A percentile compares a stretch with the other conserved stretches of the same genome.
These are phyloP conservation scores for Hypholoma fasciculare DNA, from an alignment of 768 basidiomycete species.

Conservation along the genomic window DNA sequence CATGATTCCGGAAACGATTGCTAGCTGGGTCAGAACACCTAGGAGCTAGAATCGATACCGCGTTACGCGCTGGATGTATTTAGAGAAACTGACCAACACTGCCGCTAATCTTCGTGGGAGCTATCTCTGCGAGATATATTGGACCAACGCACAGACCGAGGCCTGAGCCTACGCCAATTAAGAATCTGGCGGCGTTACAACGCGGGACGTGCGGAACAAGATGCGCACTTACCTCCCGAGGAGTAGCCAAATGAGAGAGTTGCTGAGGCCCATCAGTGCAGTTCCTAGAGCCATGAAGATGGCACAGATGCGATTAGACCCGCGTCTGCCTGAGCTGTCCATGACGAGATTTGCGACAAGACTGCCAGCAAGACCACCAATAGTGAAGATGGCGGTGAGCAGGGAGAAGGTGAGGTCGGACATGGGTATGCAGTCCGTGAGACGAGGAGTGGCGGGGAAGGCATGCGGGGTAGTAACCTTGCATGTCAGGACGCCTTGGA, in stretches of 20 bases:
- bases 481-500: slow-evolving; percentile 79
- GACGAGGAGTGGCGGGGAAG: slow-evolving; percentile 30
- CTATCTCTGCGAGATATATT: slow-evolving; percentile 82
- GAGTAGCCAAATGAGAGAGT: slow-evolving; percentile 52
- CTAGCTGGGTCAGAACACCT: slow-evolving; percentile 83
- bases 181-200: slow-evolving; percentile 38
- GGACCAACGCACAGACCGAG: slow-evolving; percentile 80
- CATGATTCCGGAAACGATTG: slow-evolving; percentile 86
- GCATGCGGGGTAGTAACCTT: slow-evolving; percentile 28
- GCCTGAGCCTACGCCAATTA: slow-evolving; percentile 73
- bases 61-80: background rate
- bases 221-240: slow-evolving; percentile 58
- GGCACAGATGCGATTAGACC: slow-evolving; percentile 62
- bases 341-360: slow-evolving; percentile 64
- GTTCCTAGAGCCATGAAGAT: slow-evolving; percentile 58
- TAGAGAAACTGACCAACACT: slow-evolving; percentile 54
- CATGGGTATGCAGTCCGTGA: slow-evolving; percentile 82
- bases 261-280: slow-evolving; percentile 63
- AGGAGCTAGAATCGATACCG: background rate
- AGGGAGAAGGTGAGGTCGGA: slow-evolving; percentile 74
- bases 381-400: slow-evolving; percentile 83
- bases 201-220: background rate
- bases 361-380: slow-evolving; percentile 85
- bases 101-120: slow-evolving; percentile 74
- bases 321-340: slow-evolving; percentile 71